Evolutionary conservation across 352 stramenopile species (phyloP).

Genomic region (Stephanocyclus meneghinianus): DNA sequence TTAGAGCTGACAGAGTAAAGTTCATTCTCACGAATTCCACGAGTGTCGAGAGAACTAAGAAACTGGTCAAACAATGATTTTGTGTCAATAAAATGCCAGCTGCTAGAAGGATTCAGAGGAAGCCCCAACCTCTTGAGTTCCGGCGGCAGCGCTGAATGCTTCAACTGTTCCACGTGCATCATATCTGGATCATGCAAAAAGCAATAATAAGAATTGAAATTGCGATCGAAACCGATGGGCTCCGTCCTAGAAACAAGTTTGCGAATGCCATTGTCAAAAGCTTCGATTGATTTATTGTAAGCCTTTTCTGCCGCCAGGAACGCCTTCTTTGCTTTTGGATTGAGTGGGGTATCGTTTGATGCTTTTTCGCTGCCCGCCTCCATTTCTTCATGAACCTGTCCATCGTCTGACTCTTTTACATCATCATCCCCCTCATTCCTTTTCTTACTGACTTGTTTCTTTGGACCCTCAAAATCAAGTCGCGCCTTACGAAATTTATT

Average conservation of each 20-base stretch:
- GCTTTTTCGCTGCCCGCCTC: constrained; percentile 42
- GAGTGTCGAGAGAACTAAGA: constrained; percentile 66
- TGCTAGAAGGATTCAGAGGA: constrained; percentile 47
- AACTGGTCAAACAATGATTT: constrained; percentile 73
- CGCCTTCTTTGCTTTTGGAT: constrained; percentile 68
- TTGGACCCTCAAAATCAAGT: constrained; percentile 64
- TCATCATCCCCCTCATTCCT: constrained; percentile 49
- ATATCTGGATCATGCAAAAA: constrained; percentile 74
- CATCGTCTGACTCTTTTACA: constrained; percentile 37
- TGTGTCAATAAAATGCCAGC: constrained; percentile 76
- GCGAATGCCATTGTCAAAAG: constrained; percentile 70
- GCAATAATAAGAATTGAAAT: constrained; percentile 74
- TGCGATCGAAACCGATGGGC: constrained; percentile 72
- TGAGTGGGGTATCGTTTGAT: constrained; percentile 19
- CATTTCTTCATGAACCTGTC: constrained; percentile 27
- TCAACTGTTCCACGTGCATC: constrained; percentile 64
- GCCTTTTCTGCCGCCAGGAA: constrained; percentile 59
- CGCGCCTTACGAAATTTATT: constrained; percentile 67
- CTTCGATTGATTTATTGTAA: constrained; percentile 68
- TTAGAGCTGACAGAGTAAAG: constrained; percentile 29
- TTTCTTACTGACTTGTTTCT: constrained; percentile 48
- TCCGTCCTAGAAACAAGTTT: constrained; percentile 68
- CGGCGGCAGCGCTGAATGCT: constrained; percentile 44
- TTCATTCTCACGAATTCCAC: constrained; percentile 70
- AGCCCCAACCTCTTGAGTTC: constrained; percentile 45